Base-by-base conservation (phyloP, 1,139 yeast species). In the Geotrichum klebahnii region DNA sequence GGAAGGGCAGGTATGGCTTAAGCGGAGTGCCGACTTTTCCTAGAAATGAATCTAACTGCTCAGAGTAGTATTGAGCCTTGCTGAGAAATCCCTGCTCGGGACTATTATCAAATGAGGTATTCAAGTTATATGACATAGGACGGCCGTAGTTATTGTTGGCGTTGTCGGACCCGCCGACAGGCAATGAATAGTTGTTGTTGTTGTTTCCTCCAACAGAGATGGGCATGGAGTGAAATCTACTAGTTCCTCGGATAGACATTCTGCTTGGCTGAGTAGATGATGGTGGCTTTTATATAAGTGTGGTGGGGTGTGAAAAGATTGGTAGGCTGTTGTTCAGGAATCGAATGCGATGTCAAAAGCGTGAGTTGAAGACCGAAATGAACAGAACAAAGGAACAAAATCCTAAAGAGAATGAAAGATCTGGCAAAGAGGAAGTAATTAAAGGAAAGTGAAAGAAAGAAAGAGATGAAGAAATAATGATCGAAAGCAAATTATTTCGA, bases 1-100 rank as follows among this genome's bases (percentile, higher is more conserved):
- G 78, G 22, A 84, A 81, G 12, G 97, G 97, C 52, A 72, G 62
- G 51, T 66, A 67, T 23, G 75, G 74, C 62, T 68, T 67, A 50
- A 71, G 54, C 3, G 75, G 74, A 20, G 64, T 64, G 28, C 72
- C 68, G 17, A 66, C 49, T 33, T 57, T 56, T 50, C 72, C 73
- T 31, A 71, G 57, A 32, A 60, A 46, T 44, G 61, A 57, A 55
- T 69, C 73, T 29, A 67, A 47, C 39, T 61, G 46, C 51, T 64
- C 65, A 10, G 70, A 60, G 35, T 55, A 32, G 38, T 54, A 51
- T 41, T 60, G 61, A 45, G 55, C 41, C 46, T 49, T 38, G 26
- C 28, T 48, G 26, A 49, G 31, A 10, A 49, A 24, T 8, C 49
- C 42, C 17, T 35, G 34, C 6, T 44, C 46, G 17, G 45, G 19